Percentiles rank a stretch among this genome's conserved stretches.
Evolutionary conservation across 23 red algal species (phyloP).

Genomic region (Pyropia haitanensis): DNA sequence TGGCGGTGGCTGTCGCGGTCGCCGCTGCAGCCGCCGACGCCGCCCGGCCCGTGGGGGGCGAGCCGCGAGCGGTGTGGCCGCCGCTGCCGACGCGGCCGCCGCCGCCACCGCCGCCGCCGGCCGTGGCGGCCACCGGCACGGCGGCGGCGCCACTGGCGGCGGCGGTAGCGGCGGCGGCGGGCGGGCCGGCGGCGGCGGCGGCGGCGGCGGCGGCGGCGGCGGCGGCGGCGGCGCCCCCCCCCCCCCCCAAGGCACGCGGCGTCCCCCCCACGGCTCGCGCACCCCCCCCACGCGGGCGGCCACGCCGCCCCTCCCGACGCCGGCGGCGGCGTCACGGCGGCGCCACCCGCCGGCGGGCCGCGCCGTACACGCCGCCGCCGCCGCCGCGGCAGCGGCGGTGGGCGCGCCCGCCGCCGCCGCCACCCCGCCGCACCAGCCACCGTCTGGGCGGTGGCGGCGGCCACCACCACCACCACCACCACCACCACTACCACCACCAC

Average conservation of each 20-base stretch:
- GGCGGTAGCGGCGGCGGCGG: background rate
- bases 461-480: background rate
- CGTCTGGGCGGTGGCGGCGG: background rate
- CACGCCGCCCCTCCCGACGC: background rate
- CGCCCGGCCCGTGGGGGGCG: no score
- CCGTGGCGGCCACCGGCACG: background rate
- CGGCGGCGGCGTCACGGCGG: background rate
- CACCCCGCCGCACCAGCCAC: background rate
- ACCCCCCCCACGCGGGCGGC: background rate
- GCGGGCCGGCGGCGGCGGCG: background rate
- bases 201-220: background rate
- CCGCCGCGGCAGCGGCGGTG: background rate
- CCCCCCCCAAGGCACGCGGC: background rate
- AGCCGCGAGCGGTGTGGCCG: slow-evolving; percentile 42
- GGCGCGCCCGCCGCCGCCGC: background rate
- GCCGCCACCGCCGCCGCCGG: slow-evolving; percentile 40
- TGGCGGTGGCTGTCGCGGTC: slow-evolving; percentile 5
- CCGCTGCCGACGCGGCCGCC: slow-evolving; percentile 21
- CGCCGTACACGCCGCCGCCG: slow-evolving; percentile 1
- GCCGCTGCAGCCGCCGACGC: slow-evolving; percentile 21
- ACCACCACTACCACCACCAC: background rate
- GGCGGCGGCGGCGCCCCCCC: background rate
- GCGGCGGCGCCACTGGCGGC: background rate
- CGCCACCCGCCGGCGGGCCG: background rate
- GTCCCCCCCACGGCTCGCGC: background rate